Base-by-base conservation (phyloP, 169 alveolate genomes). In the Eimeria brunetti region DNA sequence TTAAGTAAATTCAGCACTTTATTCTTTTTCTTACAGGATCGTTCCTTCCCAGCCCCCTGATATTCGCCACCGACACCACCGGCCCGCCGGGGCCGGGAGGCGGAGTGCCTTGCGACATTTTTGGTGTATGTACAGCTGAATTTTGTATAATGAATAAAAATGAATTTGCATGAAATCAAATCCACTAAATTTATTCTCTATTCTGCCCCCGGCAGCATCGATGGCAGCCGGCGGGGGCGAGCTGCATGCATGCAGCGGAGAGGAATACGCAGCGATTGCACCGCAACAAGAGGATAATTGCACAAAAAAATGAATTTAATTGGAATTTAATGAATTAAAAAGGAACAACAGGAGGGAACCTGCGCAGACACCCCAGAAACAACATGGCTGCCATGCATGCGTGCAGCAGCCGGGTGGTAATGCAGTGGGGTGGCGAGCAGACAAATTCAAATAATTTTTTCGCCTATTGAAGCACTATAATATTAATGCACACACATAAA, bases 21-120 rank as follows among this genome's bases (percentile, higher is more conserved):
- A 27, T n/a, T 64, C 16, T 27, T n/a, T 8, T 64, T 64, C 94
- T 36, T 46, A 94, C 96, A 9, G 86, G 88, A 38, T 94, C 96
- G 56, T 76, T 88, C n/a, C 94, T 44, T 62, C 96, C 96, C 69
- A 94, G 30, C 24, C 94, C 96, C n/a, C 96, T 89, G 36, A 94
- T 94, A 83, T 94, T 94, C 62, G 89, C 94, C 44, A 94, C 64
- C 22, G 96, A 64, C n/a, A 85, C 76, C 27, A 75, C 94, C 56
- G 93, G 90, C 44, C 94, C 96, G 3, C 89, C 89, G n/a, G 93
- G 60, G 44, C 81, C 93, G 69, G 88, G 69, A 33, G 96, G 62
- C 49, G 96, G 78, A 6, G 88, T 69, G 33, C 89, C 88, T 56
- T 36, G 67, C 0, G 95, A 36, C 95, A 69, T 62, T 89, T 49